Base-by-base conservation (phyloP, 176 grass and related monocot species). In the Neostapfia colusana region DNA sequence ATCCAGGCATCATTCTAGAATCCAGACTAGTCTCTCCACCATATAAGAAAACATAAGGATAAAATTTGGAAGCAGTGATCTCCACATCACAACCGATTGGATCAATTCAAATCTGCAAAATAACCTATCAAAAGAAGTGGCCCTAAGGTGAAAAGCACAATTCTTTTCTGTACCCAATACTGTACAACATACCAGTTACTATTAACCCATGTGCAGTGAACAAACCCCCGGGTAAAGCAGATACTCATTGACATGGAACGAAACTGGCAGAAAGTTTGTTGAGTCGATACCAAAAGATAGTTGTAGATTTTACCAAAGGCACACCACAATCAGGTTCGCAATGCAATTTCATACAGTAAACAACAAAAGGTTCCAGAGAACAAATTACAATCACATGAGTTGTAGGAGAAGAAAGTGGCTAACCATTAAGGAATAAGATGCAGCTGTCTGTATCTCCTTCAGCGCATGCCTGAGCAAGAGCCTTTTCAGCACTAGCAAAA, bases 391-490 rank as follows among this genome's bases (percentile, higher is more conserved):
- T 5, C 59, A 65, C 53, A 55, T 39, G 34, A 76, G 26, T 15
- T 36, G 51, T 60, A 28, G 73, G 46, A 54, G 6, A 73, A 69
- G 43, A 58, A 67, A 13, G 41, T 26, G 18, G 40, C 65, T 79
- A 82, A 98, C 95, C 91, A 82, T 90, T 88, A 76, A 85, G 81
- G 50, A 98, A 88, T 69, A 94, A 89, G 79, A 92, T 79, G 73
- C 91, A 98, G 79, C 82, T 89, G 27, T 98, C 91, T 3, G 65
- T 26, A 90, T 88, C 76, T 72, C 63, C 79, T 69, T 90, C 76
- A 25, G 75, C 76, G 69, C 91, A 94, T 74, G 91, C 95, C 60
- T 82, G 86, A 76, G 77, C 73, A 55, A 94, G 76, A 67, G 87
- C 84, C 78, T 90, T 81, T 65, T 98, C 91, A 75, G 95, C 89